Evolutionary conservation across 495 filamentous ascomycete genomes (phyloP).

Genomic region (Podospora tetraspora): DNA sequence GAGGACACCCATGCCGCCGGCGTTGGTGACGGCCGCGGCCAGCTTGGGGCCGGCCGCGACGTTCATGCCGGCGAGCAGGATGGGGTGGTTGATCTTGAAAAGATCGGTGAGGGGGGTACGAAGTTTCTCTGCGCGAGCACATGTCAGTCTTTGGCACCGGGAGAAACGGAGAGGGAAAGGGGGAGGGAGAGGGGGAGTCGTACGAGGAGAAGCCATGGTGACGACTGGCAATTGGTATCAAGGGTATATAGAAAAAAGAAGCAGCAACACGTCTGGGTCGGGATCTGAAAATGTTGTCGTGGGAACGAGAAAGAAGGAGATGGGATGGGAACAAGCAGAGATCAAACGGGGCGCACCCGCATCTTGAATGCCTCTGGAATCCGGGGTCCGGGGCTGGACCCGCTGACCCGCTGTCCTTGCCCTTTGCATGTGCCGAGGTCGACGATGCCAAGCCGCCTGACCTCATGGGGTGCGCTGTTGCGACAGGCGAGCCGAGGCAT

Average conservation of each 20-base stretch:
- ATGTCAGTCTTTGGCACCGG: conserved; percentile 20
- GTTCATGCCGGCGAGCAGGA: conserved; percentile 98
- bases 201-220: conserved; percentile 81
- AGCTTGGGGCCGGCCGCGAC: conserved; percentile 96
- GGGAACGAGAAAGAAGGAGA: conserved; percentile 1
- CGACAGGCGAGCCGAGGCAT: conserved; percentile 11
- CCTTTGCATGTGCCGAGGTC: conserved; percentile 17
- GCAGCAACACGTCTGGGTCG: not conserved
- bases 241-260: not conserved
- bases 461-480: conserved; percentile 4
- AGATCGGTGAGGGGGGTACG: conserved; percentile 88
- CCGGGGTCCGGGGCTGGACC: not conserved
- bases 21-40: conserved; percentile 94
- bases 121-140: conserved; percentile 60
- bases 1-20: conserved; percentile 92
- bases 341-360: conserved; percentile 12
- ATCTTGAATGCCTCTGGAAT: conserved; percentile 7
- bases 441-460: conserved; percentile 2
- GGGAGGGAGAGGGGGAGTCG: conserved; percentile 35
- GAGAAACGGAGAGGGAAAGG: not conserved
- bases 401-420: not conserved
- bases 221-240: conserved; percentile 12
- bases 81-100: conserved; percentile 93
- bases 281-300: not conserved
- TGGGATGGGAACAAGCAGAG: conserved; percentile 4